These are phyloP conservation scores for Mucor irregularis DNA, from an alignment of 371 early-diverging fungal species.

Conservation along the genomic window DNA sequence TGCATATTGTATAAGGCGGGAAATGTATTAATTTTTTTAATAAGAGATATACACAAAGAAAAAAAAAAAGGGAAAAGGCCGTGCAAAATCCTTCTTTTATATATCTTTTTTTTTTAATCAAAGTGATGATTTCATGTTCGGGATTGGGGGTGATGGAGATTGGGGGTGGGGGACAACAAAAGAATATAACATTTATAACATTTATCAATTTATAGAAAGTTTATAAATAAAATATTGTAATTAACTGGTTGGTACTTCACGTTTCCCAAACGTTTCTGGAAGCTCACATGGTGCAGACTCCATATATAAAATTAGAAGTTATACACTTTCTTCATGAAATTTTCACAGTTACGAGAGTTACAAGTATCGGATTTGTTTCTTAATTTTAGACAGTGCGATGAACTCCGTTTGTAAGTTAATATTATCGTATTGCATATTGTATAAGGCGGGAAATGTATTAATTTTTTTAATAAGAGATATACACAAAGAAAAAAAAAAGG, in stretches of 20 bases:
- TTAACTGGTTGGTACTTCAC: constrained; percentile 8
- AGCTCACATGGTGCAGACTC: constrained; percentile 9
- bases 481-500: background rate
- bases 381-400: background rate
- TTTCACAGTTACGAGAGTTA: background rate
- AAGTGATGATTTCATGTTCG: background rate
- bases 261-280: constrained; percentile 12
- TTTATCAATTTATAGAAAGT: background rate
- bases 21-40: background rate
- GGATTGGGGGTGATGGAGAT: background rate
- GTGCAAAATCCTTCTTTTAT: constrained; percentile 14
- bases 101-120: background rate
- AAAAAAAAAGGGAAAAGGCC: constrained; percentile 5
- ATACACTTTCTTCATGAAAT: background rate
- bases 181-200: background rate
- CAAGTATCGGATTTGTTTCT: constrained; percentile 1
- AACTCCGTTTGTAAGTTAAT: too few relatives aligned
- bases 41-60: background rate
- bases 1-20: constrained; percentile 1
- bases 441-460: constrained; percentile 1
- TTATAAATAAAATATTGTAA: background rate
- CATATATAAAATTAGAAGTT: background rate
- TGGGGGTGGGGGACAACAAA: background rate
- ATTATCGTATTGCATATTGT: background rate
- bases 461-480: background rate